Base-by-base conservation (phyloP, 768 basidiomycete genomes). In the Lactarius evosmus region DNA sequence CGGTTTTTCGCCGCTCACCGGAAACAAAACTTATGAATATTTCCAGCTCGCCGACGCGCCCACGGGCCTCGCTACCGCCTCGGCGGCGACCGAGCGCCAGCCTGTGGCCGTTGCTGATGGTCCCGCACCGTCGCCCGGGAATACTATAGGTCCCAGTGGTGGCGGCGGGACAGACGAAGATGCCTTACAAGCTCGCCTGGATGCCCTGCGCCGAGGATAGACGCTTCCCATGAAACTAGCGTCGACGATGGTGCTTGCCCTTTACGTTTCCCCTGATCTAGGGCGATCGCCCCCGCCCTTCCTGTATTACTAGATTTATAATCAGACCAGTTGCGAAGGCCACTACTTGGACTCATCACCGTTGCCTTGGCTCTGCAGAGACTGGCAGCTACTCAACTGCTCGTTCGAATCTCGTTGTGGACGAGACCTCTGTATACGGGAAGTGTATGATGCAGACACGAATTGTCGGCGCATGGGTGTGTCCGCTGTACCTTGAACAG, bases 111-210 rank as follows among this genome's bases (percentile, higher is more conserved):
- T 98, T 27, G 96, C 93, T 16, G 92, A 91, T 65, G 73, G 82
- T 7, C 77, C 78, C 3, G 81, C 80, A 22, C 72, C 79, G 3
- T 69, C 77, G 38, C 74, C 70, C 53, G 70, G 69, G 19, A 61
- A 77, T 16, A 75, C 78, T 16, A 75, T 78, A 22, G 74, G 73
- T 46, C 76, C 75, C 29, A 78, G 78, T 22, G 77, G 75, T 29
- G 73, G 69, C 5, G 76, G 75, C 22, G 78, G 78, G 67, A 81
- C 87, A 1, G 96, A 95, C 68, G 91, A 98, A 75, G 95, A 97
- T 73, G 92, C 91, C 41, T 80, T 99, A 58, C 97, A 98, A 76
- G 93, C 95, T 19, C 81, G 97, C 66, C 74, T 99, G 67, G 95
- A 98, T 76, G 93, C 95, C 38, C 79, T 98, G 58, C 83, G 93